Evolutionary conservation across 345 rosid genomes (phyloP), one percentile per base, ranked within the genome.

Genomic region (Ceriops decandra): DNA sequence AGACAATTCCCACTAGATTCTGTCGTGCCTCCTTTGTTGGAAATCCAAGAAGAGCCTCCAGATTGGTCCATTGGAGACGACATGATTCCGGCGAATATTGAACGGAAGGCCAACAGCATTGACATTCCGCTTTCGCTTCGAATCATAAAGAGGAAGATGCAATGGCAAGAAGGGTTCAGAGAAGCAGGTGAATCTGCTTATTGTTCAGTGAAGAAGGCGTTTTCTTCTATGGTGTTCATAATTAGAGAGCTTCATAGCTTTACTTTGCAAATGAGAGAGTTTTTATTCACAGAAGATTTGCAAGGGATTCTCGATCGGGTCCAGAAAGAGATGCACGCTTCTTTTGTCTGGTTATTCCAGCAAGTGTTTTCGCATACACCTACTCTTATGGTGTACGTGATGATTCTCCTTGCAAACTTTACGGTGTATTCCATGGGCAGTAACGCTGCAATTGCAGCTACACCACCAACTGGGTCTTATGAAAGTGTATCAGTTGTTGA

Each of bases 191-290:
- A 88, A 69, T 79, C 88, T 0, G 88, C 96, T 11, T 85, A 77
- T 17, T 82, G 90, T 32, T 88, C 99, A 0, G 76, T 95, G 72
- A 91, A 82, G 57, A 90, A 76, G 74, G 99, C 99, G 7, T 95
- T 95, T 33, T 88, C 96, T 4, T 95, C 99, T 0, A 88, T 88
- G 99, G 99, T 95, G 77, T 95, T 91, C 42, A 95, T 95, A 71
- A 86, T 95, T 53, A 72, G 89, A 0, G 99, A 95, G 73, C 82
- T 91, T 7, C 97, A 91, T 0, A 84, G 95, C 77, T 88, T 75
- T 68, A 72, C 86, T 32, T 28, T 95, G 19, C 99, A 87, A 33
- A 88, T 91, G 96, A 81, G 97, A 60, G 96, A 90, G 79, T 1
- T 82, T 68, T 74, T 88, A 0, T 84, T 70, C 57, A 87, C 80